These are phyloP conservation scores for Trametes elegans DNA, from an alignment of 768 basidiomycete species.

Conservation along the genomic window DNA sequence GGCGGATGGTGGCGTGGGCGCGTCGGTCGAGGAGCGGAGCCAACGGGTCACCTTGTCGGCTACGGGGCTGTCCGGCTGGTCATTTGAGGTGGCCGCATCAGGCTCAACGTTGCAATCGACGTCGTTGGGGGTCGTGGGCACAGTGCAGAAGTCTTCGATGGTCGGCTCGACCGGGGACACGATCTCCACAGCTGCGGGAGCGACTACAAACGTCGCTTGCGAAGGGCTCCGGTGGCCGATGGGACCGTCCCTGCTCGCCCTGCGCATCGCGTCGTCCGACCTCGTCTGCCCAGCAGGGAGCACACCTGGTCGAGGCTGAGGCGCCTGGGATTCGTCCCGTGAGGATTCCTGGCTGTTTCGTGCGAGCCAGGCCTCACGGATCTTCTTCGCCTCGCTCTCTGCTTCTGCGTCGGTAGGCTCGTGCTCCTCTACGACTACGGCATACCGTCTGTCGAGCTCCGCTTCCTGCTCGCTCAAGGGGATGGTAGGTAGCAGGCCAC, in stretches of 20 bases:
- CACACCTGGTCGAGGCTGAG: too few species aligned
- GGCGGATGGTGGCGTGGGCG: neutral
- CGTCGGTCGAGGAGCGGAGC: constrained; percentile 11
- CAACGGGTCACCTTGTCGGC: constrained; percentile 18
- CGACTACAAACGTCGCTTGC: constrained; percentile 4
- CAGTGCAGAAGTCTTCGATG: constrained; percentile 8
- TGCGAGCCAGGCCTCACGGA: constrained; percentile 23
- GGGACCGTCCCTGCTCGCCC: constrained; percentile 9
- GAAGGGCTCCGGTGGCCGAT: neutral
- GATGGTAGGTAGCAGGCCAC: constrained; percentile 16
- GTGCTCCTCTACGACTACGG: constrained; percentile 12
- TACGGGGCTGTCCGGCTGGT: neutral
- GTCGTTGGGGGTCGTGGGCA: neutral
- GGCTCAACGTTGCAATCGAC: neutral
- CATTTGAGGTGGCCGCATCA: neutral
- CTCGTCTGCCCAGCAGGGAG: too few species aligned
- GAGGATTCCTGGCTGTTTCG: constrained; percentile 5
- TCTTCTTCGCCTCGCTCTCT: constrained; percentile 16
- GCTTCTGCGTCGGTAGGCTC: neutral
- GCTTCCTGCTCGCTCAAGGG: constrained; percentile 23
- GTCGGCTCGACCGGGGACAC: neutral
- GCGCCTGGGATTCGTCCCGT: too few species aligned
- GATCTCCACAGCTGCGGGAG: neutral
- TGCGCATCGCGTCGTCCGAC: neutral
- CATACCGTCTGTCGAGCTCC: constrained; percentile 18